Base-by-base conservation (phyloP, 306 rosid species). In the Amphicarpaea edgeworthii region DNA sequence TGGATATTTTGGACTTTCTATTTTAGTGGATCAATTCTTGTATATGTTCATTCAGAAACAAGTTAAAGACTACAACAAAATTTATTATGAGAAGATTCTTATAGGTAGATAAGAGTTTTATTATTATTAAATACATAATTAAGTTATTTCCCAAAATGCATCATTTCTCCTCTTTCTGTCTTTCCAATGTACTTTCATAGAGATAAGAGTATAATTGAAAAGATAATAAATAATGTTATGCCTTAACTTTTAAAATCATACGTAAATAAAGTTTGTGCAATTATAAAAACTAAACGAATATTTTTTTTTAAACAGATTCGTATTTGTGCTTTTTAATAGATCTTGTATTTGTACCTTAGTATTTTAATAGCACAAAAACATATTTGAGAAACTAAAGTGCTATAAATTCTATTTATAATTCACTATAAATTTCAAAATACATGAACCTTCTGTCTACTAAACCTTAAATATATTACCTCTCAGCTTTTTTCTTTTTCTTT, bases 361-460 rank as follows among this genome's bases (percentile, higher is more conserved):
- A n/a, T n/a, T 24, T 57, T 49, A 38, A 57, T 57, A 66, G 40
- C 76, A 55, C 5, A 80, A 17, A 17, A 57, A 19, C 54, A 57
- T 64, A 55, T 16, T 58, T 21, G 21, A 37, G 46, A 32, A 66
- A 55, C 32, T 73, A 20, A 16, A 9, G 50, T 65, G 77, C 16
- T 10, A 30, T 41, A 81, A 68, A 62, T 50, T 28, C 68, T 50
- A 69, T 70, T 20, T 54, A 70, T 42, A 42, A 37, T 75, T 71
- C 51, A 75, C 77, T 42, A 62, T 50, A 81, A 76, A 62, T 63
- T 62, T 61, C 63, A 59, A 78, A 68, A n/a, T 30, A 78, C 17
- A 54, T 34, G 16, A 61, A 51, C 55, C 62, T 62, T 75, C 64
- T 61, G 43, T 11, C 45, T 40, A 45, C 12, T 4, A 68, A 74